Percentiles rank a stretch among this genome's conserved stretches.
Evolutionary conservation across 768 basidiomycete genomes (phyloP).

Genomic region (Hygrophoropsis aurantiaca): DNA sequence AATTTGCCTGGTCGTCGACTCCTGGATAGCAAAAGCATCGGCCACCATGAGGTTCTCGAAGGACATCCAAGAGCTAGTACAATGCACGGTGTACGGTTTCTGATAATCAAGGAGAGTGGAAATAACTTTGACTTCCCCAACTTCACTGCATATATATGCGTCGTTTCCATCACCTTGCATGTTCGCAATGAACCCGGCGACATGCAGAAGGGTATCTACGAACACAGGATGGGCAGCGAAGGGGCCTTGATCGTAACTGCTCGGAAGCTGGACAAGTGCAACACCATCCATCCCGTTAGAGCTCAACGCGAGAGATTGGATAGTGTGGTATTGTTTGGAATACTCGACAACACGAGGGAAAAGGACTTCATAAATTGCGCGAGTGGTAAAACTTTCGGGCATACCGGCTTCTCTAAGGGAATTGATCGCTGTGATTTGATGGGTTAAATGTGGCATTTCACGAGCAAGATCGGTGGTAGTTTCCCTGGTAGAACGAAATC

Average conservation of each 20-base stretch:
- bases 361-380: conserved; percentile 61
- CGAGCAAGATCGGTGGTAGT: conserved; percentile 38
- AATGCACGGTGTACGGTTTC: conserved; percentile 50
- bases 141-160: conserved; percentile 62
- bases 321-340: conserved; percentile 53
- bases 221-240: conserved; percentile 57
- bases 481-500: conserved; percentile 31
- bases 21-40: conserved; percentile 51
- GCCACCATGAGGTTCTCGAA: conserved; percentile 47
- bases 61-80: conserved; percentile 42
- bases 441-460: conserved; percentile 33
- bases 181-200: conserved; percentile 71
- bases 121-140: conserved; percentile 49
- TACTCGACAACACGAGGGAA: conserved; percentile 73
- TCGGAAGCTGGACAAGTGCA: conserved; percentile 47
- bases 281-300: conserved; percentile 48
- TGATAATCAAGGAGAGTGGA: conserved; percentile 40
- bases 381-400: conserved; percentile 52
- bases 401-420: conserved; percentile 19
- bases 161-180: conserved; percentile 48
- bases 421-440: conserved; percentile 32
- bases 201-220: conserved; percentile 66
- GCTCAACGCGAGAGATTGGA: conserved; percentile 53
- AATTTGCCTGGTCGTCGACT: conserved; percentile 35
- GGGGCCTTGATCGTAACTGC: conserved; percentile 24